These are phyloP conservation scores for Auriculariales sp. DNA, from an alignment of 768 basidiomycete genomes.

Conservation along the genomic window DNA sequence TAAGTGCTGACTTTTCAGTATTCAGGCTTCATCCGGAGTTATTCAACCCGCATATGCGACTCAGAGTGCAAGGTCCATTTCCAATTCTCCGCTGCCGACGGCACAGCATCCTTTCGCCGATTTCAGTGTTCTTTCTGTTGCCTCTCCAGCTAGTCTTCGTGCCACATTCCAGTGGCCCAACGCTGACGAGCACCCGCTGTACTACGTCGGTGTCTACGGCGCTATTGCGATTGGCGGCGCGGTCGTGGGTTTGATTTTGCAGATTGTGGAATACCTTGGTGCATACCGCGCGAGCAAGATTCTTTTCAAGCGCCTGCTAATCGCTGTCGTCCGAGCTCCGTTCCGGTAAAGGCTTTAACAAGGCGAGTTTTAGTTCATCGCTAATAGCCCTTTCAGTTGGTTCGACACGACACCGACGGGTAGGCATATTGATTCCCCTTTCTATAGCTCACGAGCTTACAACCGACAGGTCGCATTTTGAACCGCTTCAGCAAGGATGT, in stretches of 20 bases:
- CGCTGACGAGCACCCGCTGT: slow-evolving; percentile 8
- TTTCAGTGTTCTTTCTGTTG: no score
- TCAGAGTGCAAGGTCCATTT: no score
- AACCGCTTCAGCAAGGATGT: slow-evolving; percentile 18
- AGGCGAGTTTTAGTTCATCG: no score
- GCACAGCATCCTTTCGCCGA: no score
- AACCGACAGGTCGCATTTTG: slow-evolving; percentile 10
- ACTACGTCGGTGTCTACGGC: slow-evolving; percentile 9
- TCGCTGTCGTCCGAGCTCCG: slow-evolving; percentile 10
- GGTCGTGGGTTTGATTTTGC: background rate
- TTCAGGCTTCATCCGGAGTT: no score
- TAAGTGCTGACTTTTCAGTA: no score
- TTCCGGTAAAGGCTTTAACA: no score
- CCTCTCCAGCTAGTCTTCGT: background rate
- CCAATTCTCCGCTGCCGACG: no score
- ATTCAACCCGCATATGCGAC: no score
- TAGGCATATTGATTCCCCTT: no score
- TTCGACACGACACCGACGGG: slow-evolving; percentile 12
- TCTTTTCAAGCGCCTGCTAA: slow-evolving; percentile 10
- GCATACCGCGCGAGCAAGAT: slow-evolving; percentile 28
- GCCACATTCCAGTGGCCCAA: background rate
- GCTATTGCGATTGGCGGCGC: slow-evolving; percentile 6
- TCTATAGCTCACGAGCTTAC: background rate
- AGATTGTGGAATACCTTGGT: slow-evolving; percentile 23
- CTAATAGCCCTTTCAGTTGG: no score